These are phyloP conservation scores for Blumeria graminis DNA, from an alignment of 2,329 filamentous ascomycete genomes.

Conservation along the genomic window DNA sequence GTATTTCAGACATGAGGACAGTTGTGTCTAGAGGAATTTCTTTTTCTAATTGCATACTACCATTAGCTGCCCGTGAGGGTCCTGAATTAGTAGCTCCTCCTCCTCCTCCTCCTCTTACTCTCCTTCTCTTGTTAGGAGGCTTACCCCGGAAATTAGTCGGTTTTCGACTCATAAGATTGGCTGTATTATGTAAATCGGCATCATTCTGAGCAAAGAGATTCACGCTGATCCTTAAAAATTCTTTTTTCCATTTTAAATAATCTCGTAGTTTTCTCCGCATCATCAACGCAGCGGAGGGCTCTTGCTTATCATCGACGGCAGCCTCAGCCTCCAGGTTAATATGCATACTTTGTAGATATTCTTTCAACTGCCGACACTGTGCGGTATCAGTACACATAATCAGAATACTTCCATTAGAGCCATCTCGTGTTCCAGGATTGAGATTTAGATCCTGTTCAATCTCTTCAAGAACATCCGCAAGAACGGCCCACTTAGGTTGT, in stretches of 20 bases:
- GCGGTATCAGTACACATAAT: slow-evolving; percentile 86
- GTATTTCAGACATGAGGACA: slow-evolving; percentile 57
- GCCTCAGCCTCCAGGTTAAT: slow-evolving; percentile 26
- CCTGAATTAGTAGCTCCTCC: slow-evolving; percentile 37
- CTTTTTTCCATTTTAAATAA: slow-evolving; percentile 75
- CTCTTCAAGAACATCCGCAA: slow-evolving; percentile 79
- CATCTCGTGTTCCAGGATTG: slow-evolving; percentile 50
- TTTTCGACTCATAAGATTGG: slow-evolving; percentile 24
- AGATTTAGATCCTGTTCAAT: slow-evolving; percentile 81
- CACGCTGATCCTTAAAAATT: slow-evolving; percentile 67
- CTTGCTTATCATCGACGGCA: slow-evolving; percentile 24
- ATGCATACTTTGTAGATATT: slow-evolving; percentile 82
- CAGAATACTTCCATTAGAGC: slow-evolving; percentile 74
- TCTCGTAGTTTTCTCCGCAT: slow-evolving; percentile 69
- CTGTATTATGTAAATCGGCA: slow-evolving; percentile 43
- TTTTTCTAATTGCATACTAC: slow-evolving; percentile 52
- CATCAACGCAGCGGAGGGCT: slow-evolving; percentile 61
- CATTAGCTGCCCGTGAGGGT: slow-evolving; percentile 42
- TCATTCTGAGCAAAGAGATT: slow-evolving; percentile 60
- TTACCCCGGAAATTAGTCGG: slow-evolving; percentile 26
- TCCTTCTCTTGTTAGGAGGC: slow-evolving; percentile 61
- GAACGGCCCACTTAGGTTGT: slow-evolving; percentile 74
- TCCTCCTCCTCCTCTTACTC: slow-evolving; percentile 65
- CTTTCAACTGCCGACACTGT: slow-evolving; percentile 68
- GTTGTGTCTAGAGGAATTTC: slow-evolving; percentile 68